Evolutionary conservation across 2,329 filamentous ascomycete species (phyloP).

Genomic region (Colletotrichum filicis): DNA sequence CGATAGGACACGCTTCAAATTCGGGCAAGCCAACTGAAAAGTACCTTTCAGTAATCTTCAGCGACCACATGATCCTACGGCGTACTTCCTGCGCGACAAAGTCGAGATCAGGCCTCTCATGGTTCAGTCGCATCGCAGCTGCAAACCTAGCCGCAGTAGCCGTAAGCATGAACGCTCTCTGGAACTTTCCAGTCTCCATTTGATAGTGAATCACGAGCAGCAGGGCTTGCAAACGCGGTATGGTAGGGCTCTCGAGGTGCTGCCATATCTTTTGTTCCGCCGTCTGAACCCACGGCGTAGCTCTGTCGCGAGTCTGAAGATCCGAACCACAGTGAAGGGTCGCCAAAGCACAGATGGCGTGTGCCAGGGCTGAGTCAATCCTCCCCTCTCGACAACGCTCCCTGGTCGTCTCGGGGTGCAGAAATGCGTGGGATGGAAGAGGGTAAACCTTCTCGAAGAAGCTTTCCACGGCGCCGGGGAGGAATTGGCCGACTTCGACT

Average conservation of each 20-base stretch:
- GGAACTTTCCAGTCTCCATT: conserved; percentile 55
- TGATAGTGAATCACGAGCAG: conserved; percentile 57
- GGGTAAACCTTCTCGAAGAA: conserved; percentile 42
- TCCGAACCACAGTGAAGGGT: conserved; percentile 42
- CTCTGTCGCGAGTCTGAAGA: conserved; percentile 31
- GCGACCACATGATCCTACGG: conserved; percentile 51
- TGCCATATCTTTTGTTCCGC: conserved; percentile 46
- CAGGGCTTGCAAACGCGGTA: conserved; percentile 50
- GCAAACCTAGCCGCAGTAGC: conserved; percentile 49
- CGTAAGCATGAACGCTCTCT: conserved; percentile 53
- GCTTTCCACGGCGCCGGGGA: conserved; percentile 37
- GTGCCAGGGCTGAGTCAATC: conserved; percentile 44
- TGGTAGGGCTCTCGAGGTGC: conserved; percentile 43
- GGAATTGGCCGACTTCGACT: conserved; percentile 31
- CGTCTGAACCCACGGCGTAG: conserved; percentile 43
- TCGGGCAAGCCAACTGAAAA: conserved; percentile 54
- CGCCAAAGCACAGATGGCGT: conserved; percentile 47
- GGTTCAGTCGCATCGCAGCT: conserved; percentile 51
- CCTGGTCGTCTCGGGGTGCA: conserved; percentile 46
- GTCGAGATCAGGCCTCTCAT: conserved; percentile 48
- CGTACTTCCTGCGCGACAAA: conserved; percentile 50
- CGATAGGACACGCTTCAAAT: conserved; percentile 52
- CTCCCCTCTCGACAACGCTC: conserved; percentile 43
- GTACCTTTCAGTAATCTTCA: conserved; percentile 52
- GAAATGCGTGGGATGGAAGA: conserved; percentile 46